phyloP scores from a whole-genome alignment of 495 filamentous ascomycete species.

The Neurospora sp. region DNA sequence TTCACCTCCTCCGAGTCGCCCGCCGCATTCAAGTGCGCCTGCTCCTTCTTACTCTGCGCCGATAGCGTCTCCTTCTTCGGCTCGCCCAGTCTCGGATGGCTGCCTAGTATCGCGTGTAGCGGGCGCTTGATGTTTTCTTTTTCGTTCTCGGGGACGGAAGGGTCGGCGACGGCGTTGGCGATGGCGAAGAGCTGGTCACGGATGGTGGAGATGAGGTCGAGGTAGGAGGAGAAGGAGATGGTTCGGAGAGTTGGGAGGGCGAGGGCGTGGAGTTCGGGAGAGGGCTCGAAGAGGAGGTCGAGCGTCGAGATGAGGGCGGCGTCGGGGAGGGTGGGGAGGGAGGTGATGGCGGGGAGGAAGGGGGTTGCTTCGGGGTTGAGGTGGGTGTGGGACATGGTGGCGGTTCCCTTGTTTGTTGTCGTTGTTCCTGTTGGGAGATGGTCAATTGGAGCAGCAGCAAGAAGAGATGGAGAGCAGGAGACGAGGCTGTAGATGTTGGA shows the following conservation, averaged over 20 bases:
- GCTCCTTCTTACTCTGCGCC: conserved; percentile 66
- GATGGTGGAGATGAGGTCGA: conserved; percentile 17
- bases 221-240: conserved; percentile 43
- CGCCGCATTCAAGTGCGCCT: conserved; percentile 53
- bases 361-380: conserved; percentile 14
- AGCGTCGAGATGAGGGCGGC: conserved; percentile 52
- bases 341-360: conserved; percentile 25
- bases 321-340: conserved; percentile 34
- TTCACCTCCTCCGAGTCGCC: conserved; percentile 32
- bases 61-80: conserved; percentile 51
- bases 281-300: conserved; percentile 83
- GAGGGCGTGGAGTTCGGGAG: conserved; percentile 60
- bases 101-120: conserved; percentile 60
- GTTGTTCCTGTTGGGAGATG: no score
- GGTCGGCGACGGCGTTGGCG: conserved; percentile 2
- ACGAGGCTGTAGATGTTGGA: not conserved
- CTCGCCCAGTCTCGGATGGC: conserved; percentile 80
- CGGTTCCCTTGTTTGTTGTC: no score
- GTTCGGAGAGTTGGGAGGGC: conserved; percentile 54
- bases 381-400: not conserved
- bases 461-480: not conserved
- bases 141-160: conserved; percentile 4
- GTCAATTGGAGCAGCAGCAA: not conserved
- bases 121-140: not conserved
- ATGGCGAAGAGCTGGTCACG: conserved; percentile 50